Percentiles rank a stretch among this genome's conserved stretches.
Conservation (phyloP, 1,284 basidiomycete species). For the Sporisorium scitamineum region DNA sequence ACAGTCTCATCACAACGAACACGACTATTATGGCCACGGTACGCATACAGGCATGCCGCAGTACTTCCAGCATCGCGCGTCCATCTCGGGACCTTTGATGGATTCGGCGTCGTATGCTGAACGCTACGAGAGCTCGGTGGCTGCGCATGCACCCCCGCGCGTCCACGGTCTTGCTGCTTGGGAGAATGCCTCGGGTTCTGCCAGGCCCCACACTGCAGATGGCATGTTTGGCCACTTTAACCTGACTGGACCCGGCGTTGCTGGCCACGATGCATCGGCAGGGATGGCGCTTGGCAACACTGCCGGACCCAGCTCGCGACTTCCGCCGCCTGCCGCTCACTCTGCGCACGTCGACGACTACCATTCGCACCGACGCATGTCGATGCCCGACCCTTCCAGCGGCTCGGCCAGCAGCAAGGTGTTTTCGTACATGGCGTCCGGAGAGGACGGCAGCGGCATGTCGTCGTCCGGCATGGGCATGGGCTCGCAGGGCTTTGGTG, state of each 20-base stretch:
- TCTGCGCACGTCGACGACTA: slow-evolving; percentile 20
- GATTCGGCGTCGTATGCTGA: slow-evolving; percentile 22
- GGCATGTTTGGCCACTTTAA: slow-evolving; percentile 60
- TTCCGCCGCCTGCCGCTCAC: slow-evolving; percentile 31
- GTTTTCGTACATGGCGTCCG: slow-evolving; percentile 57
- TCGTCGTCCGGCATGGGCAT: slow-evolving; percentile 14
- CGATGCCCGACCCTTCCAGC: slow-evolving; percentile 32
- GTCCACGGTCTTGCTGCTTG: slow-evolving; percentile 57
- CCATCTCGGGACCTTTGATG: slow-evolving; percentile 59
- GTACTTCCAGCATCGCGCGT: slow-evolving; percentile 52
- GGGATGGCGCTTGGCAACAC: slow-evolving; percentile 17
- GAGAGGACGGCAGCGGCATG: slow-evolving; percentile 26
- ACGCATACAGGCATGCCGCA: slow-evolving; percentile 21
- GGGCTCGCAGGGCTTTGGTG: slow-evolving; percentile 22
- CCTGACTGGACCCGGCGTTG: slow-evolving; percentile 7
- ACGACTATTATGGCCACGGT: slow-evolving; percentile 25
- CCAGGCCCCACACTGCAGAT: slow-evolving; percentile 64
- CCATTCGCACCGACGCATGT: slow-evolving; percentile 41
- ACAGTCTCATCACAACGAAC: slow-evolving; percentile 21
- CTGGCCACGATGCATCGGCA: slow-evolving; percentile 19
- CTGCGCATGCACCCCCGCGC: slow-evolving; percentile 45
- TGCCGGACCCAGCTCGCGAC: slow-evolving; percentile 22
- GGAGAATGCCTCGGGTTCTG: slow-evolving; percentile 54
- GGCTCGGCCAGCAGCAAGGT: slow-evolving; percentile 34
- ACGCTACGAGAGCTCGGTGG: slow-evolving; percentile 22